Conservation (phyloP, 495 filamentous ascomycete species). For the Hypoxylon crocopeplum region DNA sequence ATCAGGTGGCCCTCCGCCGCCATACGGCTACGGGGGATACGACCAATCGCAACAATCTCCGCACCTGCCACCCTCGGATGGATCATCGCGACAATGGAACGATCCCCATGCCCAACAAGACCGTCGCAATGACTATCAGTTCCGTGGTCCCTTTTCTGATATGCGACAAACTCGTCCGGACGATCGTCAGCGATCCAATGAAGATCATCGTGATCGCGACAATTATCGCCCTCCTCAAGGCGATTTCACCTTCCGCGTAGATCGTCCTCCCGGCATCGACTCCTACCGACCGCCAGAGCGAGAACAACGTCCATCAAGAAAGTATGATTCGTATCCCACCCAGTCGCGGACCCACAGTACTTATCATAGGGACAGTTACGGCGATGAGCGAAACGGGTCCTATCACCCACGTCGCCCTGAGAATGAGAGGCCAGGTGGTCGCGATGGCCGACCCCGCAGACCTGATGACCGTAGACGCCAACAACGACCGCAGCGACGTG, state of each 20-base stretch:
- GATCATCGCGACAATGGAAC: constrained; percentile 27
- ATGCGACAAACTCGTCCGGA: constrained; percentile 19
- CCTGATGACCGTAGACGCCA: constrained; percentile 22
- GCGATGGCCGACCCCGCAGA: constrained; percentile 21
- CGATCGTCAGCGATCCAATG: constrained; percentile 15
- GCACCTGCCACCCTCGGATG: constrained; percentile 9
- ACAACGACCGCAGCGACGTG: constrained; percentile 2
- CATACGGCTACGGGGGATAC: constrained; percentile 22
- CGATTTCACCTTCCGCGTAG: constrained; percentile 55
- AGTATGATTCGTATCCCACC: constrained; percentile 32
- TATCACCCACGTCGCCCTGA: constrained; percentile 24
- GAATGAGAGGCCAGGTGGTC: constrained; percentile 1
- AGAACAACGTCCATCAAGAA: constrained; percentile 12
- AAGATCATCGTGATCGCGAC: constrained; percentile 22
- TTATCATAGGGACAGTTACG: constrained; percentile 12
- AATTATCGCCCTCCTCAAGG: constrained; percentile 47
- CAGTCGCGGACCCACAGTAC: constrained; percentile 7
- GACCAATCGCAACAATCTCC: constrained; percentile 22
- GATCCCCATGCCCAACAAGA: constrained; percentile 21
- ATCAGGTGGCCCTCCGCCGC: constrained; percentile 27
- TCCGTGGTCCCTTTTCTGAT: constrained; percentile 30
- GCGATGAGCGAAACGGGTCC: constrained; percentile 10
- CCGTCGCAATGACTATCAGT: constrained; percentile 24
- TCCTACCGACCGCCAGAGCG: constrained; percentile 25
- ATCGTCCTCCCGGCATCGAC: constrained; percentile 48